Percentiles rank a stretch among this genome's conserved stretches.
These are phyloP conservation scores for Fraxinus nigra DNA, from an alignment of 305 asterid genomes.

Conservation along the genomic window DNA sequence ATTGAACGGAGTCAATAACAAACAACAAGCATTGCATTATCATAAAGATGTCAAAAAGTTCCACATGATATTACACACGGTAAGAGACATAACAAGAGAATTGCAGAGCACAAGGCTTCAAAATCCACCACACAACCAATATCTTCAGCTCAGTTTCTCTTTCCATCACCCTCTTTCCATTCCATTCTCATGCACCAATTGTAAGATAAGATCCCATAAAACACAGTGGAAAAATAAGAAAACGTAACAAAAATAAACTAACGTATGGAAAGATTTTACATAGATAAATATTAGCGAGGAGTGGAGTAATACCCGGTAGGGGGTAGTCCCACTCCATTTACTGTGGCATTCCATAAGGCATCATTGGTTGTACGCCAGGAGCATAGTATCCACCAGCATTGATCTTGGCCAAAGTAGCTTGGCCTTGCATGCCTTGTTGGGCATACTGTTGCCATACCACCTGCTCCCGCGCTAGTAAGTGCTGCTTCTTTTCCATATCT, in stretches of 20 bases:
- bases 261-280: slow-evolving; percentile 26
- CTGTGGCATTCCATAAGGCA: slow-evolving; percentile 77
- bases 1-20: slow-evolving; percentile 14
- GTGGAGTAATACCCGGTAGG: slow-evolving; percentile 60
- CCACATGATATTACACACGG: slow-evolving; percentile 32
- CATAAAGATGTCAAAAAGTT: slow-evolving; percentile 29
- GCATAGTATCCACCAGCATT: slow-evolving; percentile 53
- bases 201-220: slow-evolving; percentile 39
- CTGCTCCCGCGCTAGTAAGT: slow-evolving; percentile 69
- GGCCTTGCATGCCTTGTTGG: slow-evolving; percentile 77
- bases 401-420: slow-evolving; percentile 64
- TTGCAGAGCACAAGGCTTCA: slow-evolving; percentile 33
- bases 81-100: slow-evolving; percentile 32
- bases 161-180: slow-evolving; percentile 30
- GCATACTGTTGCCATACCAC: slow-evolving; percentile 75
- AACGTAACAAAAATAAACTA: slow-evolving; percentile 17
- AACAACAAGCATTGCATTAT: slow-evolving; percentile 20
- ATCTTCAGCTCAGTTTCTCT: slow-evolving; percentile 32
- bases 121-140: slow-evolving; percentile 29
- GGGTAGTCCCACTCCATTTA: slow-evolving; percentile 56
- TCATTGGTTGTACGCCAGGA: slow-evolving; percentile 46
- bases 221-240: slow-evolving; percentile 32
- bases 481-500: slow-evolving; percentile 87
- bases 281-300: slow-evolving; percentile 42
- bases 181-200: slow-evolving; percentile 40